These are phyloP conservation scores for Drechslera avenae DNA, from an alignment of 2,329 filamentous ascomycete species.

Conservation along the genomic window DNA sequence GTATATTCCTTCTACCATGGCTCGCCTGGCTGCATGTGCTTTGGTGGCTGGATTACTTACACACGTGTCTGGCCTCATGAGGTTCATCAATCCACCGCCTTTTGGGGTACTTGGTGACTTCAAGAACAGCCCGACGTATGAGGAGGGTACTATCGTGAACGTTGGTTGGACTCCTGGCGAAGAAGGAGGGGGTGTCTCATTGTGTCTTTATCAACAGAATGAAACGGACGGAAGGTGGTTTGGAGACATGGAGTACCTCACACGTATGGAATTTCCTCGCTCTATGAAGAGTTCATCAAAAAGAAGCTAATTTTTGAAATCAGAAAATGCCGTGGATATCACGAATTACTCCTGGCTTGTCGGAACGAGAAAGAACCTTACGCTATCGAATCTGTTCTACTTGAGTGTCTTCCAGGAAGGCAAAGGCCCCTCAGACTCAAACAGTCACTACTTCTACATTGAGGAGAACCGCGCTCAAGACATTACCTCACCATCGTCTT, in stretches of 20 bases:
- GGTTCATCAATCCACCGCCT: constrained; percentile 6
- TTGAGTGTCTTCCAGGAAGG: constrained; percentile 11
- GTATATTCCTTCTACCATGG: background rate
- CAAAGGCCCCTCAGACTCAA: background rate
- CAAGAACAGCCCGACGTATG: background rate
- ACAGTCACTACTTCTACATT: constrained; percentile 12
- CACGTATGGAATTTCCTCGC: background rate
- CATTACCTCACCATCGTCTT: background rate
- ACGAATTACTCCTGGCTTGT: constrained; percentile 11
- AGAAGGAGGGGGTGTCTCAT: background rate
- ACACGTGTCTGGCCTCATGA: background rate
- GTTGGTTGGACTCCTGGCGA: constrained; percentile 4
- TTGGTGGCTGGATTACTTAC: background rate
- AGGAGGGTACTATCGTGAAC: background rate
- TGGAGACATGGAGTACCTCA: constrained; percentile 6
- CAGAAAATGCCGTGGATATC: constrained; percentile 1
- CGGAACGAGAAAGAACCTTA: constrained; percentile 10
- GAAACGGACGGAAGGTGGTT: constrained; percentile 1
- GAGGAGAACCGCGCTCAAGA: background rate
- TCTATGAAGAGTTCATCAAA: background rate
- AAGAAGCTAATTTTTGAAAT: background rate
- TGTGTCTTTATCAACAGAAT: constrained; percentile 10
- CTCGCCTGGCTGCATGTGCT: background rate
- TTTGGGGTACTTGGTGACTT: background rate
- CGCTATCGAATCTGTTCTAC: constrained; percentile 10